Base-by-base conservation (phyloP, 176 grass and related monocot genomes). In the Tillandsia leiboldiana region DNA sequence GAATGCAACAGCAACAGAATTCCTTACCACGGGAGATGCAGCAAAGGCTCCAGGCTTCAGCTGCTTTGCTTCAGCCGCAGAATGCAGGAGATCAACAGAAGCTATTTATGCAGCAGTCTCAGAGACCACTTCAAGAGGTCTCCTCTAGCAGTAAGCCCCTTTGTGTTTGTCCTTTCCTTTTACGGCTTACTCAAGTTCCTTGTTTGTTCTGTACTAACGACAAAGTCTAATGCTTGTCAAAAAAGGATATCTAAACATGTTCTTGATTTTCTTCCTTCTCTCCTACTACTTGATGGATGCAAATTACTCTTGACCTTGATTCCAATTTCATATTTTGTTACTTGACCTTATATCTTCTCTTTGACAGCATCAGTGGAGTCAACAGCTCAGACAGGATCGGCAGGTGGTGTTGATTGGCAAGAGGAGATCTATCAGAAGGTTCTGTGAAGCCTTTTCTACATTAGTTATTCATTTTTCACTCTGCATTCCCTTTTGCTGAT, bases 351-450 rank as follows among this genome's bases (percentile, higher is more conserved):
- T 42, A 42, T 42, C 33, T 15, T 59, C 56, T 81, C 74, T 51
- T 59, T 65, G 86, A 83, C 73, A 86, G 88, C 78, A 80, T 88
- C 92, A 75, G 68, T 75, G 67, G 83, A 91, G 71, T 84, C 78
- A 20, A 87, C 81, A 82, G 85, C 83, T 78, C 92, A 91, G 83
- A 87, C 88, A 64, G 82, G 78, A 73, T 70, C 79, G 70, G 12
- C 61, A 71, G 83, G 71, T 66, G 24, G 49, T 47, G 72, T 61
- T 67, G 88, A 91, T 86, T 70, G 54, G 68, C 87, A 88, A 59
- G 92, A 96, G 80, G 92, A 91, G 70, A 29, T 68, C 42, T 96
- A 91, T 77, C 83, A 96, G 77, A 91, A 76, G 88, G 92, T 91
- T 72, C 73, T 51, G 26, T 26, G 7, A 22, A 23, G 10, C 56